Evolutionary conservation across 176 grass and related monocot species (phyloP).

Genomic region (Oryza coarctata): DNA sequence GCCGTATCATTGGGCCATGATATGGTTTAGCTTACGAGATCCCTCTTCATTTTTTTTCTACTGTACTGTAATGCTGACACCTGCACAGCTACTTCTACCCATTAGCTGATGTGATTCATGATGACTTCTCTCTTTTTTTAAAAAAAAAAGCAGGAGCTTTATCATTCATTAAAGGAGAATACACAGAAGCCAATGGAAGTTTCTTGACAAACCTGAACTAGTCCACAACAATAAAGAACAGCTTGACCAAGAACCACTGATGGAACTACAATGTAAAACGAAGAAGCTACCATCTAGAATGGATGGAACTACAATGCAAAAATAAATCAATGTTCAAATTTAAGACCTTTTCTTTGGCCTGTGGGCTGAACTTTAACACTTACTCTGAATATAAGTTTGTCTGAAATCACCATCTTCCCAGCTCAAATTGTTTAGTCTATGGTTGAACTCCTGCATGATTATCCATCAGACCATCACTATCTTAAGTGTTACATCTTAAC

Average conservation of each 20-base stretch:
- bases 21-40: too few relatives aligned
- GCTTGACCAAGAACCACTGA: neutral
- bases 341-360: neutral
- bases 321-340: neutral
- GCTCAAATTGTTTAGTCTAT: neutral
- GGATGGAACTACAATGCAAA: neutral
- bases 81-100: neutral
- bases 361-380: neutral
- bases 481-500: slow-evolving; percentile 9
- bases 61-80: too few relatives aligned
- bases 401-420: neutral
- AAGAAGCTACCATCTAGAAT: neutral
- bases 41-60: too few relatives aligned
- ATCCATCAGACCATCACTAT: slow-evolving; percentile 9
- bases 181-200: neutral
- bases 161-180: neutral
- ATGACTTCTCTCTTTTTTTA: neutral
- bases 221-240: neutral
- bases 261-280: neutral
- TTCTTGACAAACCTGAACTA: neutral
- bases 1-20: too few relatives aligned
- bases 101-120: neutral
- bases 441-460: neutral
- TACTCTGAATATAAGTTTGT: neutral
- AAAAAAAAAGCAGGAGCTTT: neutral